phyloP scores from a whole-genome alignment of 108 stramenopile genomes.

The Cyclotella choctawhatcheeana region DNA sequence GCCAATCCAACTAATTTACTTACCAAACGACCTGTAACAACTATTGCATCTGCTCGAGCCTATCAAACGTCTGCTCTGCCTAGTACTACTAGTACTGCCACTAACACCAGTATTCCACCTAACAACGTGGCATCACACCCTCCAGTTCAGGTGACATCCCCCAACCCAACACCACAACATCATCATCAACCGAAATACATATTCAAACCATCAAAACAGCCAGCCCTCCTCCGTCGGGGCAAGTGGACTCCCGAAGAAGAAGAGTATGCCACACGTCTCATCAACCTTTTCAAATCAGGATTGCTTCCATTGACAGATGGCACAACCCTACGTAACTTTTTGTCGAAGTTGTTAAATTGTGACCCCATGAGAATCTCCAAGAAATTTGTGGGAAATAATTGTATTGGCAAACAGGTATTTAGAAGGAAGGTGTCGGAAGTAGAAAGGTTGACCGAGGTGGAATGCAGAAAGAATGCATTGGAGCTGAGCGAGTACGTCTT shows the following conservation, averaged over 20 bases:
- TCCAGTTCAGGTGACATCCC: not conserved
- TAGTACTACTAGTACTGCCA: too few relatives aligned
- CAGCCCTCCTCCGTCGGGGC: slow-evolving; percentile 68
- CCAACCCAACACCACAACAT: slow-evolving; percentile 1
- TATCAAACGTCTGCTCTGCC: not conserved
- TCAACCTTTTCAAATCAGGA: slow-evolving; percentile 94
- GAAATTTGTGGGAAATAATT: slow-evolving; percentile 97
- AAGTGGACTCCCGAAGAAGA: slow-evolving; percentile 98
- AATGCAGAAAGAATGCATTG: slow-evolving; percentile 86
- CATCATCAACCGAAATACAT: not conserved
- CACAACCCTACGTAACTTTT: slow-evolving; percentile 94
- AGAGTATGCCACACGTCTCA: slow-evolving; percentile 90
- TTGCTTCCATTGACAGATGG: slow-evolving; percentile 94
- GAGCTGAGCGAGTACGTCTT: slow-evolving; percentile 80
- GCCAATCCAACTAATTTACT: not conserved
- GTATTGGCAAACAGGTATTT: slow-evolving; percentile 98
- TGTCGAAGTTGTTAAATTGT: slow-evolving; percentile 95
- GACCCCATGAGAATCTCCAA: slow-evolving; percentile 99
- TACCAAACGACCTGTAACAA: not conserved
- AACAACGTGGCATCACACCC: too few relatives aligned
- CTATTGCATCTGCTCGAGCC: not conserved
- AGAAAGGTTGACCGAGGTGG: slow-evolving; percentile 87
- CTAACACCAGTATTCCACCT: too few relatives aligned
- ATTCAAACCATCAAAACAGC: not conserved
- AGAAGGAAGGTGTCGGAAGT: slow-evolving; percentile 91